phyloP scores from a whole-genome alignment of 176 grass and related monocot species.

The Poa annua region DNA sequence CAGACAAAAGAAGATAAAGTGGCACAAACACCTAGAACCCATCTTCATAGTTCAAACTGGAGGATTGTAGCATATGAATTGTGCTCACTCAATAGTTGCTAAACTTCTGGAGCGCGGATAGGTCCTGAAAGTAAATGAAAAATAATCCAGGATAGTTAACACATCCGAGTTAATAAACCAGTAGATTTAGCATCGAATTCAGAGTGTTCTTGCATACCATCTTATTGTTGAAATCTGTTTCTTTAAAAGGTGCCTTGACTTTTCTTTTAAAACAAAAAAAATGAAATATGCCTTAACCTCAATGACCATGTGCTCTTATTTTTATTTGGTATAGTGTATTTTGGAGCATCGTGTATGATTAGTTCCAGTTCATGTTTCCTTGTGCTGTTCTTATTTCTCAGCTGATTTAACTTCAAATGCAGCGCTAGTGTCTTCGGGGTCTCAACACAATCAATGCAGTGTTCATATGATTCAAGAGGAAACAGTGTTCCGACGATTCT shows the following conservation, averaged over 20 bases:
- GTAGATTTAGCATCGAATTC: background rate
- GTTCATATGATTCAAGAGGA: conserved; percentile 68
- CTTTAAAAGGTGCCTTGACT: conserved; percentile 21
- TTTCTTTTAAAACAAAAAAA: conserved; percentile 20
- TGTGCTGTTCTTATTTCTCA: background rate
- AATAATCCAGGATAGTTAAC: background rate
- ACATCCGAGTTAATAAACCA: conserved; percentile 1
- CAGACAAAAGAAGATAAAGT: conserved; percentile 58
- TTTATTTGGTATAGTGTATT: background rate
- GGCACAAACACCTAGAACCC: conserved; percentile 36
- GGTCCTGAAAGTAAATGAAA: conserved; percentile 10
- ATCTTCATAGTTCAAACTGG: conserved; percentile 42
- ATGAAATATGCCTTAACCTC: conserved; percentile 11
- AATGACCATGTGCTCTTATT: background rate
- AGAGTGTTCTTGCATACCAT: background rate
- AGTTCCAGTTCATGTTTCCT: conserved; percentile 23
- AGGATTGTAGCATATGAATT: conserved; percentile 30
- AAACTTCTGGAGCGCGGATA: conserved; percentile 8
- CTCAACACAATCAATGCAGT: conserved; percentile 85
- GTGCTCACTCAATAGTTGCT: conserved; percentile 1
- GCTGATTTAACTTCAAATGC: conserved; percentile 52
- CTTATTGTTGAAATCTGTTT: background rate
- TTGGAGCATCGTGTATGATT: background rate
- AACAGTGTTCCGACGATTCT: conserved; percentile 80
- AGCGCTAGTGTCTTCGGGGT: conserved; percentile 73